Conservation (phyloP, 306 rosid species). For the Lathyrus tuberosus region DNA sequence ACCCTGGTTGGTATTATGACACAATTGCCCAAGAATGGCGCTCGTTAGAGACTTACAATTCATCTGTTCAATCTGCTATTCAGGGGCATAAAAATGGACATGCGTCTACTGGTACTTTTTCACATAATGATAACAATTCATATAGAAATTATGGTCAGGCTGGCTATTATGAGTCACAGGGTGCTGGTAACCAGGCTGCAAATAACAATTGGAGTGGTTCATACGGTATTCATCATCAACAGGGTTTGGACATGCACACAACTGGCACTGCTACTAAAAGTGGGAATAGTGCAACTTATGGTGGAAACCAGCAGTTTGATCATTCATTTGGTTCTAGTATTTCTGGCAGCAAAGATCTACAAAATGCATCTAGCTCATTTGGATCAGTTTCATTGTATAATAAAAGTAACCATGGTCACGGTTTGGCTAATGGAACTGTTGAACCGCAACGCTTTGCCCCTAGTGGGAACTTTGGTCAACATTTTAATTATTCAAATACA, state of each 20-base stretch:
- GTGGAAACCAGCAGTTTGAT: conserved; percentile 52
- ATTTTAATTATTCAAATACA: conserved; percentile 52
- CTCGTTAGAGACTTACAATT: conserved; percentile 56
- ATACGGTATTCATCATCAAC: conserved; percentile 46
- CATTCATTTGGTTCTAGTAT: conserved; percentile 50
- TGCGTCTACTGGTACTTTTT: conserved; percentile 38
- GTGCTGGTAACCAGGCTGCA: conserved; percentile 47
- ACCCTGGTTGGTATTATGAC: conserved; percentile 89
- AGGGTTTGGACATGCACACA: conserved; percentile 43
- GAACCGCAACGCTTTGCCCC: conserved; percentile 51
- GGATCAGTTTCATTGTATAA: conserved; percentile 56
- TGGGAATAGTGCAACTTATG: conserved; percentile 32
- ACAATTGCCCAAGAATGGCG: conserved; percentile 73
- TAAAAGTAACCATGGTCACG: conserved; percentile 51
- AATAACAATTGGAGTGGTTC: conserved; percentile 55
- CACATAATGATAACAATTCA: conserved; percentile 40
- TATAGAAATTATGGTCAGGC: conserved; percentile 48
- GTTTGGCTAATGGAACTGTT: conserved; percentile 53
- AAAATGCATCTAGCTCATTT: conserved; percentile 51
- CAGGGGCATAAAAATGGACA: conserved; percentile 51
- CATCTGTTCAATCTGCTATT: conserved; percentile 48
- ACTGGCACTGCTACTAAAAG: conserved; percentile 41
- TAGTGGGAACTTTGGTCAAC: conserved; percentile 52
- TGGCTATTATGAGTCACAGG: conserved; percentile 48
- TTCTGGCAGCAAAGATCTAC: conserved; percentile 50